Conservation (phyloP, 1,139 yeast species). For the Geotrichum restrictum region DNA sequence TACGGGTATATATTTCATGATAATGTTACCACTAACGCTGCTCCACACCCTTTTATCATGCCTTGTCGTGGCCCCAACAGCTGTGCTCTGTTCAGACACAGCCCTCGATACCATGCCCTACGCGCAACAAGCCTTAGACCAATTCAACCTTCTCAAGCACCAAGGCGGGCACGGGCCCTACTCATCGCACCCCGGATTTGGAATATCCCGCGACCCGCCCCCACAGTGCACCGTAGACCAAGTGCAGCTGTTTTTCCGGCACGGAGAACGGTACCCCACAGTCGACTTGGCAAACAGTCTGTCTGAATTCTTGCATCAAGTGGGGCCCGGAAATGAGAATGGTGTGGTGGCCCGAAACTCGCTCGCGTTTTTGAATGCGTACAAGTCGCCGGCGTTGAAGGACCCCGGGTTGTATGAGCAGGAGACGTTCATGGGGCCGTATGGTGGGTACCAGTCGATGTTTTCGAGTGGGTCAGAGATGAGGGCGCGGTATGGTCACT, state of each 20-base stretch:
- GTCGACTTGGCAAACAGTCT: conserved; percentile 6
- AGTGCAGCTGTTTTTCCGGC: conserved; percentile 46
- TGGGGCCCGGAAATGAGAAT: conserved; percentile 23
- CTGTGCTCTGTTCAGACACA: too few species aligned
- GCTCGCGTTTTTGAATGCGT: conserved; percentile 31
- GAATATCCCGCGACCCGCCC: conserved; percentile 47
- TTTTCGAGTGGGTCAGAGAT: conserved; percentile 36
- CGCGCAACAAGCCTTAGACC: conserved; percentile 33
- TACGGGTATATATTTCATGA: too few species aligned
- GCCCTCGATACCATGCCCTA: conserved; percentile 4
- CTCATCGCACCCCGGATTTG: conserved; percentile 43
- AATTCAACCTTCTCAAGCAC: conserved; percentile 35
- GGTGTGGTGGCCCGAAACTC: conserved; percentile 31
- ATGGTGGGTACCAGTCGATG: conserved; percentile 37
- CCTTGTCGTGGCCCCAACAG: background rate
- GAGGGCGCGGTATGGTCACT: conserved; percentile 39
- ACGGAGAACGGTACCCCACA: conserved; percentile 66
- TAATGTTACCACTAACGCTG: too few species aligned
- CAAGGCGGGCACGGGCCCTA: conserved; percentile 49
- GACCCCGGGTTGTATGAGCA: conserved; percentile 4
- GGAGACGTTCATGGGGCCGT: conserved; percentile 33
- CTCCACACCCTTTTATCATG: background rate
- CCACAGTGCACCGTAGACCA: conserved; percentile 41
- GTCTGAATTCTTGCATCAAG: conserved; percentile 4
- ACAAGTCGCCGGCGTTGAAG: conserved; percentile 35